These are phyloP conservation scores for Fusarium sp. DNA, from an alignment of 2,329 filamentous ascomycete species.

Conservation along the genomic window DNA sequence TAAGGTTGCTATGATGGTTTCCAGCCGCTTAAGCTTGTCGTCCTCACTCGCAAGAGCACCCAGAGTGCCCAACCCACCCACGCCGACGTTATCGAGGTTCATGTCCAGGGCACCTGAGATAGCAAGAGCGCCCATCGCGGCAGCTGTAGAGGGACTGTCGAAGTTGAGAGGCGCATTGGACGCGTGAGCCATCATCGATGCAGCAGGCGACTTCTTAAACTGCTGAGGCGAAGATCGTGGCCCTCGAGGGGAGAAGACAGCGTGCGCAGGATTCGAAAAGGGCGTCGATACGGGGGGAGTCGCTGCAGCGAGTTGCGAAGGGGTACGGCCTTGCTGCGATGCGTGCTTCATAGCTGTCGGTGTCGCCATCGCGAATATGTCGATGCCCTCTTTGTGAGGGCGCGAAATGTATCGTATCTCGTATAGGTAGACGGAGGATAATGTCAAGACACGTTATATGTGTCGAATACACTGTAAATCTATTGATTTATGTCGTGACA, in stretches of 20 bases:
- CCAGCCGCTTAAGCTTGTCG: slow-evolving; percentile 67
- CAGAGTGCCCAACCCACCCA: slow-evolving; percentile 60
- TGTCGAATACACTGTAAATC: neutral
- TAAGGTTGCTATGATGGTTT: slow-evolving; percentile 63
- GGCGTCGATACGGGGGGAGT: slow-evolving; percentile 77
- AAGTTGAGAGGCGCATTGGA: slow-evolving; percentile 66
- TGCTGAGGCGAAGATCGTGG: slow-evolving; percentile 73
- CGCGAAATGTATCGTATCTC: slow-evolving; percentile 6
- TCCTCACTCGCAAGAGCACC: slow-evolving; percentile 62
- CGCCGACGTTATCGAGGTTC: slow-evolving; percentile 63
- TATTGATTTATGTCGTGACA: neutral
- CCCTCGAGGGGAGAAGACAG: slow-evolving; percentile 70
- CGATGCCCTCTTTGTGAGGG: slow-evolving; percentile 32
- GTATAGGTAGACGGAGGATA: neutral
- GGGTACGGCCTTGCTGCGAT: slow-evolving; percentile 59
- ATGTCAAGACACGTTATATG: neutral
- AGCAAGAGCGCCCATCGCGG: slow-evolving; percentile 69
- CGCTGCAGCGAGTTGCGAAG: slow-evolving; percentile 66
- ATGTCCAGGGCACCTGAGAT: slow-evolving; percentile 66
- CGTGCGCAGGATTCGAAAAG: slow-evolving; percentile 69
- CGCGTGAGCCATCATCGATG: slow-evolving; percentile 62
- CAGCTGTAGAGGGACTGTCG: slow-evolving; percentile 73
- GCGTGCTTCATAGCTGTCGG: slow-evolving; percentile 64
- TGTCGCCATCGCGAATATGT: slow-evolving; percentile 58
- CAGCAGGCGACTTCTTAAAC: slow-evolving; percentile 73